These are phyloP conservation scores for Fusarium setosum DNA, from an alignment of 2,329 filamentous ascomycete species.

Conservation along the genomic window DNA sequence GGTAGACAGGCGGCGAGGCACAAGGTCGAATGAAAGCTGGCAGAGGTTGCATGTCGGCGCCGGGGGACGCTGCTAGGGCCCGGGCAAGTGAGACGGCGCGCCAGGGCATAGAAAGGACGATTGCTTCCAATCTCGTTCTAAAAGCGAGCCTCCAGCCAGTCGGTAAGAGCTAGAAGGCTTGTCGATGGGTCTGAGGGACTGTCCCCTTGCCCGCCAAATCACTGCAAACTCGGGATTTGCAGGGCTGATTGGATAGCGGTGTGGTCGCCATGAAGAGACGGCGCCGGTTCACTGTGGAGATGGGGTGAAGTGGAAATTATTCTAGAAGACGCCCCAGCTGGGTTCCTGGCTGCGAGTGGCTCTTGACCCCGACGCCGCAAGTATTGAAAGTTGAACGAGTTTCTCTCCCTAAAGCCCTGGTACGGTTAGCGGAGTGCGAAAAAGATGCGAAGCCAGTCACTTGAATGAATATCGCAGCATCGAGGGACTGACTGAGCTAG, in stretches of 20 bases:
- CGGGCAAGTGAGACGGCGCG: conserved; percentile 9
- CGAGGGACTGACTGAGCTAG: conserved; percentile 26
- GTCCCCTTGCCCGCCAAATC: conserved; percentile 5
- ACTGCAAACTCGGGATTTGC: conserved; percentile 26
- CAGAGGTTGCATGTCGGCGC: conserved; percentile 2
- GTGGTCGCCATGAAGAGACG: conserved; percentile 34
- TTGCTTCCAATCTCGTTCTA: conserved; percentile 27
- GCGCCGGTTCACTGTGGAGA: conserved; percentile 36
- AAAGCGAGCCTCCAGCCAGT: conserved; percentile 33
- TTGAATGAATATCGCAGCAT: conserved; percentile 20
- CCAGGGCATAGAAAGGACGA: conserved; percentile 2
- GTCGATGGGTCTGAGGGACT: neutral
- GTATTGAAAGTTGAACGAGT: neutral
- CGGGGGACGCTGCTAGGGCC: conserved; percentile 23
- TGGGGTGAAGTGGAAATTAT: conserved; percentile 37
- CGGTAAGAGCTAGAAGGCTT: conserved; percentile 26
- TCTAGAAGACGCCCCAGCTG: conserved; percentile 36
- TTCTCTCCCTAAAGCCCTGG: conserved; percentile 17
- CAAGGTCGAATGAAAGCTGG: conserved; percentile 12
- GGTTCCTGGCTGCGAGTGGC: conserved; percentile 22
- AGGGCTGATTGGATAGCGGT: conserved; percentile 43
- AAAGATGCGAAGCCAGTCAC: neutral
- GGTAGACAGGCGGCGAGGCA: conserved; percentile 6
- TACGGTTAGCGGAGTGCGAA: neutral
- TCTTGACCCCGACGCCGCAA: conserved; percentile 22